Conservation (phyloP, 2,329 filamentous ascomycete genomes). For the Sporothrix humicola region DNA sequence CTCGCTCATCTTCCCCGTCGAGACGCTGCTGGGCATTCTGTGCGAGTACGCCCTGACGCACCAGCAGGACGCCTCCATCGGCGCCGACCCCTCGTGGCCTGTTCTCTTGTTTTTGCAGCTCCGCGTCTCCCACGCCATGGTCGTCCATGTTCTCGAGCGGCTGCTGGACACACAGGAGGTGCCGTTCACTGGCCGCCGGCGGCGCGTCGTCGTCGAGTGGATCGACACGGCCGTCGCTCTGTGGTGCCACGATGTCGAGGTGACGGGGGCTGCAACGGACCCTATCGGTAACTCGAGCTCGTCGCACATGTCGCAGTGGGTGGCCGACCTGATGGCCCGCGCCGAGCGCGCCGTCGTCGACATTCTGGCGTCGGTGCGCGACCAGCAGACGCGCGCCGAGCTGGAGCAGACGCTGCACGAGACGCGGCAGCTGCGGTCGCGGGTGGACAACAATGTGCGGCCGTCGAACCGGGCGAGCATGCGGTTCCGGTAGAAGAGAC, state of each 20-base stretch:
- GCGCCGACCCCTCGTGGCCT: conserved; percentile 63
- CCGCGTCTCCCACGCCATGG: conserved; percentile 62
- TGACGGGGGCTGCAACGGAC: conserved; percentile 46
- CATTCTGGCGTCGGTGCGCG: conserved; percentile 45
- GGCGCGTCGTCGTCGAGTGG: conserved; percentile 61
- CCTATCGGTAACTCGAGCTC: conserved; percentile 41
- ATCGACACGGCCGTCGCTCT: conserved; percentile 56
- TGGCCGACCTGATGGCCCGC: conserved; percentile 57
- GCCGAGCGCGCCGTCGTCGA: conserved; percentile 55
- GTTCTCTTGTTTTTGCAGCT: conserved; percentile 62
- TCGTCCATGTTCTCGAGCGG: conserved; percentile 61
- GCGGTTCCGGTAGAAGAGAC: conserved; percentile 34
- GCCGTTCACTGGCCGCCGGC: conserved; percentile 59
- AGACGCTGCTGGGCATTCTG: conserved; percentile 64
- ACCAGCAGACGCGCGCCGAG: conserved; percentile 35
- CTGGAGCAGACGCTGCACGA: conserved; percentile 39
- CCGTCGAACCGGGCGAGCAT: conserved; percentile 33
- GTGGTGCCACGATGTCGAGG: conserved; percentile 58
- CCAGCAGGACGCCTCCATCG: conserved; percentile 63
- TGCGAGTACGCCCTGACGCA: conserved; percentile 67
- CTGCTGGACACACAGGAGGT: conserved; percentile 65
- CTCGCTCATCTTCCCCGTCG: conserved; percentile 69
- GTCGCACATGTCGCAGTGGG: conserved; percentile 50
- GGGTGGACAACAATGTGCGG: conserved; percentile 39
- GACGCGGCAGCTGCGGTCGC: conserved; percentile 38